A percentile compares a stretch with the other conserved stretches of the same genome.
These are phyloP conservation scores for Esteya vermicola DNA, from an alignment of 2,329 filamentous ascomycete genomes.

Conservation along the genomic window DNA sequence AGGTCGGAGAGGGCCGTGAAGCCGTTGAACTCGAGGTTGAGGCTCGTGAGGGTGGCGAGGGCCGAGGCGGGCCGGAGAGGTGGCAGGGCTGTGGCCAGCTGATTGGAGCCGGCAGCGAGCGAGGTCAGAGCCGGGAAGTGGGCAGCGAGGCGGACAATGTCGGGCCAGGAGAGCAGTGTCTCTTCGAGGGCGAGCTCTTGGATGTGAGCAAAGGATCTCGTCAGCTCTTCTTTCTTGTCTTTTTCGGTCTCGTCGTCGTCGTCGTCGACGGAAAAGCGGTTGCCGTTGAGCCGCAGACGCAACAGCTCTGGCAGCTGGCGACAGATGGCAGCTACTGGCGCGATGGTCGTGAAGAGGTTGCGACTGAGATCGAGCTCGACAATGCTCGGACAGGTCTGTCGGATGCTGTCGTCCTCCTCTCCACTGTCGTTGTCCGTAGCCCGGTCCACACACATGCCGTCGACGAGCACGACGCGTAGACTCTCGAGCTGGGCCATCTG, in stretches of 20 bases:
- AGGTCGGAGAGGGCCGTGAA: constrained; percentile 48
- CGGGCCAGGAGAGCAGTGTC: constrained; percentile 50
- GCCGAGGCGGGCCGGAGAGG: constrained; percentile 24
- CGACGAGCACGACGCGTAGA: constrained; percentile 68
- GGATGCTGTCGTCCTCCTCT: constrained; percentile 23
- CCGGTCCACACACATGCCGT: constrained; percentile 51
- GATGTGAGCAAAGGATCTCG: constrained; percentile 37
- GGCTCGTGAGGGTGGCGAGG: constrained; percentile 40
- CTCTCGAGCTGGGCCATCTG: constrained; percentile 67
- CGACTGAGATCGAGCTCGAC: constrained; percentile 72
- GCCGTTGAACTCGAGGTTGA: constrained; percentile 61
- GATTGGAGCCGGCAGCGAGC: constrained; percentile 43
- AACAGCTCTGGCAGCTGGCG: constrained; percentile 50
- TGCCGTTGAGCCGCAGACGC: constrained; percentile 59
- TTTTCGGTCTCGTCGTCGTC: constrained; percentile 21
- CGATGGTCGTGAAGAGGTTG: constrained; percentile 60
- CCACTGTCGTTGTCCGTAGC: constrained; percentile 18
- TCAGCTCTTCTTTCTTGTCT: too few relatives aligned
- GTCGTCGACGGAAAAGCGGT: constrained; percentile 43
- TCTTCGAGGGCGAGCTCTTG: constrained; percentile 52
- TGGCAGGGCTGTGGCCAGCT: constrained; percentile 35
- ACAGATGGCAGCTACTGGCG: constrained; percentile 57
- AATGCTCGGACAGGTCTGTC: constrained; percentile 48
- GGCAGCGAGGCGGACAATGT: constrained; percentile 39
- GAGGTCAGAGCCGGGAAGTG: constrained; percentile 38